These are phyloP conservation scores for Mycena vitilis DNA, from an alignment of 768 basidiomycete species.

Conservation along the genomic window DNA sequence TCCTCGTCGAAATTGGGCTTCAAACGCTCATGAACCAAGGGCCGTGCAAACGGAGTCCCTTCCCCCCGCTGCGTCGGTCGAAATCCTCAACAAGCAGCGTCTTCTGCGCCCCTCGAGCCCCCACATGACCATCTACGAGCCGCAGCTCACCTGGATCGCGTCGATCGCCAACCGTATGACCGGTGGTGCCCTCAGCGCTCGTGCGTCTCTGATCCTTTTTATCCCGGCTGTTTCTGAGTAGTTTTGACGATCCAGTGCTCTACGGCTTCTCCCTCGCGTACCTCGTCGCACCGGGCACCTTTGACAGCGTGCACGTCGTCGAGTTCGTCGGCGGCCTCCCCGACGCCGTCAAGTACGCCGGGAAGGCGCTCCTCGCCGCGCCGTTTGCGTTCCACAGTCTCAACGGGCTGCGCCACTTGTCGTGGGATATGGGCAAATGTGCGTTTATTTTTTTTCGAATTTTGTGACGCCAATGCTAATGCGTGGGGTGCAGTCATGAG, in stretches of 20 bases:
- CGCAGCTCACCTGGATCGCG: conserved; percentile 89
- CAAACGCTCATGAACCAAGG: conserved; percentile 45
- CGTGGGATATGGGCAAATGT: conserved; percentile 93
- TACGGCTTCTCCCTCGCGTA: conserved; percentile 91
- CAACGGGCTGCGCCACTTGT: conserved; percentile 92
- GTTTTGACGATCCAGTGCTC: conserved; percentile 63
- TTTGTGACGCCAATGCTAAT: conserved; percentile 10
- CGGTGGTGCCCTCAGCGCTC: conserved; percentile 80
- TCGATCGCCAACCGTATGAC: conserved; percentile 92
- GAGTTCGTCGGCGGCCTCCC: conserved; percentile 79
- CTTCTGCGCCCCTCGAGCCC: conserved; percentile 90
- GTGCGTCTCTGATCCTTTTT: conserved; percentile 57
- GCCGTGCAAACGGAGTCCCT: conserved; percentile 74
- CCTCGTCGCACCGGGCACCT: conserved; percentile 82
- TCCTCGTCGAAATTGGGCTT: not conserved
- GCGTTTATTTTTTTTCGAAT: conserved; percentile 49
- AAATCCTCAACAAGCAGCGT: conserved; percentile 90
- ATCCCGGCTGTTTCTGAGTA: not conserved
- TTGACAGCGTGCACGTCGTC: conserved; percentile 84
- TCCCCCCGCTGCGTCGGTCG: conserved; percentile 64
- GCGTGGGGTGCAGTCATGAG: conserved; percentile 67
- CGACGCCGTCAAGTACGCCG: conserved; percentile 77
- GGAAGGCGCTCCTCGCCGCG: conserved; percentile 82
- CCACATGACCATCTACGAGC: conserved; percentile 97
- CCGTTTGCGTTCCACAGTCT: conserved; percentile 93